These are phyloP conservation scores for Lichtheimia corymbifera DNA, from an alignment of 371 early-diverging fungal genomes.

Conservation along the genomic window DNA sequence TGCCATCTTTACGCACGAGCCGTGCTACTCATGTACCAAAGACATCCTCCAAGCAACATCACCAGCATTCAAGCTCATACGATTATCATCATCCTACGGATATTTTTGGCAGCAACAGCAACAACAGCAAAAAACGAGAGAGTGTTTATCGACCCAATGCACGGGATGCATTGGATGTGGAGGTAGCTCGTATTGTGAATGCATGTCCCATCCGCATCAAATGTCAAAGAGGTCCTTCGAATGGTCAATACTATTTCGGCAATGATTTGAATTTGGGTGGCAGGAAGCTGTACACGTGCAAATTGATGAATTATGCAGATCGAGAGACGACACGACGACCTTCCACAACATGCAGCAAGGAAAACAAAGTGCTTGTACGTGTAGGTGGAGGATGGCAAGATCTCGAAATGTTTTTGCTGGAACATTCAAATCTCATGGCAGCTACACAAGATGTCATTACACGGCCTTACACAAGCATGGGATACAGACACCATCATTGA, in stretches of 20 bases:
- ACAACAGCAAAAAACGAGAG: background rate
- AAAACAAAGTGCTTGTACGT: constrained; percentile 61
- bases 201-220: constrained; percentile 49
- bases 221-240: constrained; percentile 41
- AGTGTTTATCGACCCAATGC: constrained; percentile 40
- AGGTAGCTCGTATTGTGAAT: constrained; percentile 59
- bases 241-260: constrained; percentile 63
- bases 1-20: constrained; percentile 15
- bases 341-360: background rate
- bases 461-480: background rate
- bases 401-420: constrained; percentile 62
- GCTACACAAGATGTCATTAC: background rate
- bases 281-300: constrained; percentile 47
- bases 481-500: background rate
- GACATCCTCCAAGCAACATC: background rate
- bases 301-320: constrained; percentile 44
- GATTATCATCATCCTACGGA: no score
- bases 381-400: constrained; percentile 75
- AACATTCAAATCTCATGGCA: constrained; percentile 37
- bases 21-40: constrained; percentile 5
- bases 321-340: constrained; percentile 13
- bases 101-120: background rate
- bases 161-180: constrained; percentile 55
- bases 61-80: background rate
- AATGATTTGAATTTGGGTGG: constrained; percentile 47